Evolutionary conservation across 2,329 filamentous ascomycete species (phyloP), one percentile per base, ranked within the genome.

Genomic region (Niveomyces coronatus): DNA sequence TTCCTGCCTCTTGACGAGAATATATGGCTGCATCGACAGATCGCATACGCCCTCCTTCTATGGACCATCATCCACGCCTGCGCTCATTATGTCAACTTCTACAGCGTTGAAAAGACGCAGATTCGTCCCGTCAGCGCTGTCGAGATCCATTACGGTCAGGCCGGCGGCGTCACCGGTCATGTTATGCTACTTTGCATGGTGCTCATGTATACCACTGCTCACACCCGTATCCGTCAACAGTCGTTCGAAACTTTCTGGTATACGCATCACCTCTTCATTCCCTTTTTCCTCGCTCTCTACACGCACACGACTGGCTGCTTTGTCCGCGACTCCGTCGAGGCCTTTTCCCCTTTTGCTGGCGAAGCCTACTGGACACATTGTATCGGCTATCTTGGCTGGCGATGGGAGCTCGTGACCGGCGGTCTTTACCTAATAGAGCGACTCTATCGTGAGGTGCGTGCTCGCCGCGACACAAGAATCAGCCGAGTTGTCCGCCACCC

Each of bases 241-340:
- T 94, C 86, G 0, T 98, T 88, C 55, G 91, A 98, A 64, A 93
- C 89, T 0, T 98, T 98, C 59, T 98, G 91, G 91, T 98, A 98
- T 63, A 94, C 87, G 1, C 91, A 98, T 62, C 91, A 98, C 53
- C 74, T 98, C n/a, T 96, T 96, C 54, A 83, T 98, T 44, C 89
- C 91, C 2, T 98, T 98, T 61, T 64, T 96, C 53, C 71, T 98
- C 31, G 89, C 76, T 31, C 78, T 98, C 49, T 98, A 96, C 62
- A 96, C 89, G 10, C 91, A 98, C 60, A 89, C 91, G 2, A 85
- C 85, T 7, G 88, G 87, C 43, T 98, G 91, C 63, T 98, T 98
- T 64, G 91, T 98, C 27, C 84, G 91, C 48, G 88, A 95, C 55
- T 82, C 79, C 2, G 59, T 68, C 5, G 53, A 75, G 0, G 74